Conservation (phyloP, 2,329 filamentous ascomycete genomes). For the Exophiala xenobiotica region DNA sequence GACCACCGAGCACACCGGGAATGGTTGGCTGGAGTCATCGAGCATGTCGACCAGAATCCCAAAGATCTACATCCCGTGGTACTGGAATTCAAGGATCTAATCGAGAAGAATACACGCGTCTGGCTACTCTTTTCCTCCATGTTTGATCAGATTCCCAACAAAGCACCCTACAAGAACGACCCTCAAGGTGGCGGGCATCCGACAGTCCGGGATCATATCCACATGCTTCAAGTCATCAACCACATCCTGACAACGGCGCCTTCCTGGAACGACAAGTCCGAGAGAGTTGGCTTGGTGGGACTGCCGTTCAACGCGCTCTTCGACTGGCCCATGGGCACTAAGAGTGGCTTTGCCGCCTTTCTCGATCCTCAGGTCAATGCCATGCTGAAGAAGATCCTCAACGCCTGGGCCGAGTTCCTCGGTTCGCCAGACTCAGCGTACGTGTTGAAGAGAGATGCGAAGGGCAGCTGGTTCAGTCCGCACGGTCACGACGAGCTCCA, state of each 20-base stretch:
- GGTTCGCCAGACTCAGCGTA: constrained; percentile 55
- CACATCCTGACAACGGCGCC: constrained; percentile 48
- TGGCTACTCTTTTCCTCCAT: constrained; percentile 67
- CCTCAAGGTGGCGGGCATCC: constrained; percentile 55
- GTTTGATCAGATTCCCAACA: constrained; percentile 66
- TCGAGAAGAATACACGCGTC: constrained; percentile 62
- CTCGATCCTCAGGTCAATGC: constrained; percentile 53
- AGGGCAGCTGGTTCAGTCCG: constrained; percentile 43
- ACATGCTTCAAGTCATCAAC: constrained; percentile 67
- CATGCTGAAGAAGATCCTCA: constrained; percentile 53
- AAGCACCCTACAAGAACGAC: constrained; percentile 60
- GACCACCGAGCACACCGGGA: constrained; percentile 62
- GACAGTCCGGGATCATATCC: constrained; percentile 64
- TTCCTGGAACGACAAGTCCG: constrained; percentile 41
- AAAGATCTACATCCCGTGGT: constrained; percentile 60
- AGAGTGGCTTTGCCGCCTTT: constrained; percentile 55
- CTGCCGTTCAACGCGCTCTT: constrained; percentile 58
- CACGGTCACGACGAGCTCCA: constrained; percentile 40
- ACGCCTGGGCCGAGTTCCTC: constrained; percentile 45
- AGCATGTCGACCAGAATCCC: constrained; percentile 54
- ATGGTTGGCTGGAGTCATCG: constrained; percentile 60
- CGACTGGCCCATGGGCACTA: constrained; percentile 60
- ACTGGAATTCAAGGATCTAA: constrained; percentile 64
- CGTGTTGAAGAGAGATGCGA: constrained; percentile 41
- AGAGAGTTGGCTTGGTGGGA: constrained; percentile 48